Base-by-base conservation (phyloP, 306 rosid genomes). In the Mucuna pruriens region DNA sequence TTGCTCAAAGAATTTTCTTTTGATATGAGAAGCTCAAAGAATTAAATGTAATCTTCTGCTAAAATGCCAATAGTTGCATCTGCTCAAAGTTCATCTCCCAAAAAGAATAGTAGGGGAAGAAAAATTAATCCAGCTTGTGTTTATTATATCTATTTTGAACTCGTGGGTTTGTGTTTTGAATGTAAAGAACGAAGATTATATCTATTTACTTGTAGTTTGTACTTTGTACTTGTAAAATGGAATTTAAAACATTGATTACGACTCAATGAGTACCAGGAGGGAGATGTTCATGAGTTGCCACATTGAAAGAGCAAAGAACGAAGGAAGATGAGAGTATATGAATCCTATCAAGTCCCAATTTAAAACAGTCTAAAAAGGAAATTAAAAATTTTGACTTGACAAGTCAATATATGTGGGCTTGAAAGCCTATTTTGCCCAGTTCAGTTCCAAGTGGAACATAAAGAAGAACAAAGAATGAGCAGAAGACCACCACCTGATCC, bases 401-500 rank as follows among this genome's bases (percentile, higher is more conserved):
- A 65, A 12, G n/a, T 65, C 34, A 65, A 10, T 38, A 65, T 38
- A 65, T 26, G 71, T 7, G 71, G 17, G 73, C 49, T 39, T 20
- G 74, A 22, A 39, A 67, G 16, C 34, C 49, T 17, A n/a, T 29
- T 4, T 51, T 16, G 6, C 10, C 10, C 5, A 16, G 44, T 38
- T 9, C 17, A 12, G 29, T 45, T 75, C 16, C 73, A 68, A 25
- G 20, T 16, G 61, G 64, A 48, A 34, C 38, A n/a, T 40, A 46
- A 34, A 74, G 82, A 34, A 34, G 29, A 62, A 39, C 54, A 2
- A 55, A 85, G 54, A 77, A 90, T 91, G 97, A 87, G 86, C 85
- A 89, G 86, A 81, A 87, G 89, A 54, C 86, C 87, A 2, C 83
- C 97, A 16, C 99, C 98, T 31, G 99, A 95, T 81, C 98, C 97